These are phyloP conservation scores for Gyromitra esculenta DNA, from an alignment of 2,329 filamentous ascomycete species.

Conservation along the genomic window DNA sequence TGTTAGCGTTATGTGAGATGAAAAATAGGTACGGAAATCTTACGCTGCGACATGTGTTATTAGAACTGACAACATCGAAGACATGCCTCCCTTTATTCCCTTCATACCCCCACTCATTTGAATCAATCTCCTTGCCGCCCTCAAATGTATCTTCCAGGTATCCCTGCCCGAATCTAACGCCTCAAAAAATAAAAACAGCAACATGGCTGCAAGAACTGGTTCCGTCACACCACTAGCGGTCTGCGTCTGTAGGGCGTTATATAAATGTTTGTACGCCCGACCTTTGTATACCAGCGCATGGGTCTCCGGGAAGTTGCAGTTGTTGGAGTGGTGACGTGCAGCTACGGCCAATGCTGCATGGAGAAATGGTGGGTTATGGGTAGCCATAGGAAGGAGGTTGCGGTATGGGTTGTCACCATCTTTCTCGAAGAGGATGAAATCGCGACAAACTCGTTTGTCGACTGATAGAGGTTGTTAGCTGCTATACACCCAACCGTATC, in stretches of 20 bases:
- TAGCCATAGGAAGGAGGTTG: slow-evolving; percentile 51
- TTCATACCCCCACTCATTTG: slow-evolving; percentile 49
- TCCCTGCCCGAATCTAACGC: slow-evolving; percentile 52
- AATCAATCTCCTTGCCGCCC: slow-evolving; percentile 52
- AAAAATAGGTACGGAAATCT: background rate
- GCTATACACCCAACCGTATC: slow-evolving; percentile 8
- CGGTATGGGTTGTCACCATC: slow-evolving; percentile 54
- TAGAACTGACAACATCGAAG: slow-evolving; percentile 50
- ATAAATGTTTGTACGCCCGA: slow-evolving; percentile 47
- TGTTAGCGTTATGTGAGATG: background rate
- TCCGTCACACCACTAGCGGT: slow-evolving; percentile 45
- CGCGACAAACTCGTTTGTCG: slow-evolving; percentile 52
- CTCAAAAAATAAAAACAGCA: slow-evolving; percentile 56
- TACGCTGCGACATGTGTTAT: slow-evolving; percentile 54
- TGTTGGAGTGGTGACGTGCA: slow-evolving; percentile 53
- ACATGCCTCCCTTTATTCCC: slow-evolving; percentile 39
- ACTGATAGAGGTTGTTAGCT: slow-evolving; percentile 40
- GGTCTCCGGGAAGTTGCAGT: slow-evolving; percentile 34
- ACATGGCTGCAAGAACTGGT: slow-evolving; percentile 53
- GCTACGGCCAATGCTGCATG: slow-evolving; percentile 54
- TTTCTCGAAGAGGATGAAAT: slow-evolving; percentile 55
- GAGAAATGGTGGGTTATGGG: slow-evolving; percentile 51
- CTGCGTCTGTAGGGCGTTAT: slow-evolving; percentile 47
- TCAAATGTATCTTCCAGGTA: slow-evolving; percentile 56
- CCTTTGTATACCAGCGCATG: slow-evolving; percentile 53